These are phyloP conservation scores for Fusarium hainanense DNA, from an alignment of 2,329 filamentous ascomycete genomes.

Conservation along the genomic window DNA sequence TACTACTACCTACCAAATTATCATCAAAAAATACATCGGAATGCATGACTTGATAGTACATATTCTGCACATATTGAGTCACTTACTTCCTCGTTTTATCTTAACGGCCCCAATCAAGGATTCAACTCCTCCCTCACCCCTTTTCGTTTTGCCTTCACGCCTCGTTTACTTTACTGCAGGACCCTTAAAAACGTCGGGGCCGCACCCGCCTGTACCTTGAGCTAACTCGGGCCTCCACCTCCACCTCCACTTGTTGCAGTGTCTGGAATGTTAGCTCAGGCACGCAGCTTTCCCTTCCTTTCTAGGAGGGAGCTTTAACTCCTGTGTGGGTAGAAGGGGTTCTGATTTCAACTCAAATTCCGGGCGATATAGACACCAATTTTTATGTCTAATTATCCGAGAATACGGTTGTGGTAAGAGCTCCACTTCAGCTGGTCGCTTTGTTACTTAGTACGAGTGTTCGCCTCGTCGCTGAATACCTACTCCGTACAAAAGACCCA, in stretches of 20 bases:
- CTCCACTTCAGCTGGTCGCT: background rate
- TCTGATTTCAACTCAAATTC: background rate
- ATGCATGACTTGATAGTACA: background rate
- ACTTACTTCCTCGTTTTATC: background rate
- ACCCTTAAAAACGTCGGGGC: constrained; percentile 19
- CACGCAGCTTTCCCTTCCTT: constrained; percentile 18
- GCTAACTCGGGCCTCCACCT: constrained; percentile 21
- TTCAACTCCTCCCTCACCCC: background rate
- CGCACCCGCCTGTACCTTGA: constrained; percentile 25
- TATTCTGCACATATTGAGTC: background rate
- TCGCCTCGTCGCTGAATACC: background rate
- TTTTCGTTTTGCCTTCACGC: constrained; percentile 3
- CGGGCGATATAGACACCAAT: background rate
- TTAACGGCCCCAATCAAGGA: background rate
- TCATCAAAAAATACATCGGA: constrained; percentile 1
- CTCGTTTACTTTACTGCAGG: constrained; percentile 3
- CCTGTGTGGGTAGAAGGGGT: background rate
- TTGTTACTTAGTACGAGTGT: background rate
- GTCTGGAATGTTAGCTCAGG: constrained; percentile 25
- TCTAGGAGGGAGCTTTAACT: background rate
- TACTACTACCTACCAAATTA: background rate
- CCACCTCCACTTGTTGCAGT: background rate
- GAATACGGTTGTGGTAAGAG: background rate
- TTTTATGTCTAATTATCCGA: background rate
- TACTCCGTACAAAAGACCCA: background rate